These are phyloP conservation scores for Ensete glaucum DNA, from an alignment of 176 grass and related monocot genomes.

Conservation along the genomic window DNA sequence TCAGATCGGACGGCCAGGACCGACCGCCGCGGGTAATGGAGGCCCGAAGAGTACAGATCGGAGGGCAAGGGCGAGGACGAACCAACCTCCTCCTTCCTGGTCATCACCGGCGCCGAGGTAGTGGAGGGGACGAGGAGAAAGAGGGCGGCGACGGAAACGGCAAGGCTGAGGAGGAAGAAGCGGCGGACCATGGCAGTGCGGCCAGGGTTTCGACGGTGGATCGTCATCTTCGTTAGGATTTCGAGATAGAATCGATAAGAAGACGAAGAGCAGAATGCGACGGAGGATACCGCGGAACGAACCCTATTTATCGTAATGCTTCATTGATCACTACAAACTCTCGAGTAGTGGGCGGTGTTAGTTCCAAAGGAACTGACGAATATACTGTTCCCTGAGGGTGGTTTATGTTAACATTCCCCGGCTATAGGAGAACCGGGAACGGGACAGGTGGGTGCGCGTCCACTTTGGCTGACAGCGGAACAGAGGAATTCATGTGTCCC, in stretches of 20 bases:
- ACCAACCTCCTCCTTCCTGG: neutral
- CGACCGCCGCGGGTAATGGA: neutral
- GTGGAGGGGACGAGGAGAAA: neutral
- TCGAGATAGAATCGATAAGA: neutral
- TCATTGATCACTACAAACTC: neutral
- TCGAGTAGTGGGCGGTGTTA: neutral
- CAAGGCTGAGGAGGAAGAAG: neutral
- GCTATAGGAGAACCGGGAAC: neutral
- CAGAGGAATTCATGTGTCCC: neutral
- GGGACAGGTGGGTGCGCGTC: neutral
- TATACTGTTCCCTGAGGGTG: neutral
- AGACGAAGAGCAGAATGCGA: neutral
- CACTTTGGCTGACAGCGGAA: neutral
- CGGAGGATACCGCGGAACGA: neutral
- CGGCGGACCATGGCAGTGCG: neutral
- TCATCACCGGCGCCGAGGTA: neutral
- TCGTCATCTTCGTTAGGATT: no score
- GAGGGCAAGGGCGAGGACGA: conserved; percentile 1
- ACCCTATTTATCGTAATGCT: neutral
- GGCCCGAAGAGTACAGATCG: conserved; percentile 32
- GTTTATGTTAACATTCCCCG: neutral
- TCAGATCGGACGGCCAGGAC: conserved; percentile 29
- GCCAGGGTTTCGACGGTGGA: neutral
- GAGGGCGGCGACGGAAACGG: neutral
- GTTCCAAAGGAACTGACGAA: no score